Evolutionary conservation across 2,329 filamentous ascomycete species (phyloP).

Genomic region (Colletotrichum eleusines): DNA sequence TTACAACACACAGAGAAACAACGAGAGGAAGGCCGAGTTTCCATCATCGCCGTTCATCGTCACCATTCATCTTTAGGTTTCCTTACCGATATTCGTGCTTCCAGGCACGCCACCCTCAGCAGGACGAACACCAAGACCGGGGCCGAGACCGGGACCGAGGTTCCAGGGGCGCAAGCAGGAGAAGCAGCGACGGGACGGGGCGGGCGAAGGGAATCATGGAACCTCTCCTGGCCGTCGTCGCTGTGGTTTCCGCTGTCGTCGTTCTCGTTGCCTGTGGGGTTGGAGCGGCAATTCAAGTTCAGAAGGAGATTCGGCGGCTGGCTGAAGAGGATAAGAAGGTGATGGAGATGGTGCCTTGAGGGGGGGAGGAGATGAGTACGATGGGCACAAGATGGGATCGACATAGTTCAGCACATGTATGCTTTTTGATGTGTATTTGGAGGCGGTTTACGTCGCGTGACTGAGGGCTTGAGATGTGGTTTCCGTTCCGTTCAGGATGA

Average conservation of each 20-base stretch:
- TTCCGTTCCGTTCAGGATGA: background rate
- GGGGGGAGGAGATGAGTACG: no score
- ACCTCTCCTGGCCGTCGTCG: background rate
- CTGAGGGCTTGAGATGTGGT: background rate
- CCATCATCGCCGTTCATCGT: background rate
- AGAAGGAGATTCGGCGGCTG: slow-evolving; percentile 5
- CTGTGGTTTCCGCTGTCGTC: background rate
- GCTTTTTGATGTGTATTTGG: background rate
- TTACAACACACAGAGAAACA: background rate
- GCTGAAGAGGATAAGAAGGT: slow-evolving; percentile 41
- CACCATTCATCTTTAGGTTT: background rate
- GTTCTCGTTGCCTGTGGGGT: background rate
- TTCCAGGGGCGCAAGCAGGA: no score
- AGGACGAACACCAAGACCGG: background rate
- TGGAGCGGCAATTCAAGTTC: slow-evolving; percentile 3
- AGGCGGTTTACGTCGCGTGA: background rate
- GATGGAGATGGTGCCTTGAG: slow-evolving; percentile 14
- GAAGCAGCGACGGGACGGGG: background rate
- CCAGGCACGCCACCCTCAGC: background rate
- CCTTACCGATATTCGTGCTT: background rate
- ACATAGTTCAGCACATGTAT: background rate
- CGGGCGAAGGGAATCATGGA: slow-evolving; percentile 1
- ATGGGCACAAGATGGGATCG: background rate
- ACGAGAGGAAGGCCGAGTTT: background rate
- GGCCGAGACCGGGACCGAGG: background rate